Evolutionary conservation across 345 rosid genomes (phyloP).

Genomic region (Salix purpurea): DNA sequence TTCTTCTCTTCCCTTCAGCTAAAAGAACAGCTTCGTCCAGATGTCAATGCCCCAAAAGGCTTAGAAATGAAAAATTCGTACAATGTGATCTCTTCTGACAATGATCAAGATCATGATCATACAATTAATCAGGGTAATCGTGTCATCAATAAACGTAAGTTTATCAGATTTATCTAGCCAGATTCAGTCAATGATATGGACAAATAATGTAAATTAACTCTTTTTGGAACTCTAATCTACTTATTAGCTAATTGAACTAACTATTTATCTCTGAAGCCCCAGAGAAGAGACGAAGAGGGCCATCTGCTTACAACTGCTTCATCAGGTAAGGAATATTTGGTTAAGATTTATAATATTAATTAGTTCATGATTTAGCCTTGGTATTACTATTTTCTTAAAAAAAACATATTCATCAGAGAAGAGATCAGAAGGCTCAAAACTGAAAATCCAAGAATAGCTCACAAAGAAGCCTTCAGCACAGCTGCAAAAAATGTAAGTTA

Average conservation of each 20-base stretch:
- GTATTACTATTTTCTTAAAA: not conserved
- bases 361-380: not conserved
- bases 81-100: constrained; percentile 51
- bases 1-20: constrained; percentile 18
- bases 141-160: constrained; percentile 80
- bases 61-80: constrained; percentile 38
- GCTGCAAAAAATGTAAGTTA: constrained; percentile 86
- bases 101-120: constrained; percentile 43
- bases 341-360: not conserved
- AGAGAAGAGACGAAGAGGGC: constrained; percentile 96
- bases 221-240: not conserved
- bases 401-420: constrained; percentile 49
- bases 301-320: constrained; percentile 90
- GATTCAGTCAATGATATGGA: too few species aligned
- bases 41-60: constrained; percentile 31
- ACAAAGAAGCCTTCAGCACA: constrained; percentile 94
- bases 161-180: not conserved
- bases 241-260: not conserved
- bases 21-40: constrained; percentile 40
- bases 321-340: constrained; percentile 57
- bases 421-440: constrained; percentile 94
- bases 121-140: constrained; percentile 35
- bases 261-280: constrained; percentile 51
- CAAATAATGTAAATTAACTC: too few species aligned
- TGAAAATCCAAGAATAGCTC: constrained; percentile 87